phyloP scores from a whole-genome alignment of 2,329 filamentous ascomycete species.

The Dactylellina parvicollis region DNA sequence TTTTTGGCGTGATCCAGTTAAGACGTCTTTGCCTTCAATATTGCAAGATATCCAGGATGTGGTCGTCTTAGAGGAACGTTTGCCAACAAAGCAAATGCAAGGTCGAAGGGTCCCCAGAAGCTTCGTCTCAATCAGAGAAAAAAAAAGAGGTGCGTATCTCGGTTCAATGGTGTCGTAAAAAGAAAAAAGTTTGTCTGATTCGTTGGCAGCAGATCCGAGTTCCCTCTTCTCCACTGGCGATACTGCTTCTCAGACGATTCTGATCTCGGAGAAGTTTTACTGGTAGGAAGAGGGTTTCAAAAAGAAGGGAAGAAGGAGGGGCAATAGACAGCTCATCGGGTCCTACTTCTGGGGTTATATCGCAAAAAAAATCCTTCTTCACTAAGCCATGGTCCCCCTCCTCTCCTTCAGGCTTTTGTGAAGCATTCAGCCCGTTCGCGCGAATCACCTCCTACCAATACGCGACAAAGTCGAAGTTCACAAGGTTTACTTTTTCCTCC shows the following conservation, averaged over 20 bases:
- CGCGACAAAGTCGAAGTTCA: constrained; percentile 33
- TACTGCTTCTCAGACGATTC: not conserved
- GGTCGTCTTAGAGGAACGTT: not conserved
- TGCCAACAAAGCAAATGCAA: constrained; percentile 53
- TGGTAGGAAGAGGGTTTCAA: constrained; percentile 7
- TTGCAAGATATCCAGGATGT: not conserved
- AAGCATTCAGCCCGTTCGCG: constrained; percentile 42
- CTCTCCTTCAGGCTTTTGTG: constrained; percentile 7
- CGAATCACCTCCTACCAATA: constrained; percentile 48
- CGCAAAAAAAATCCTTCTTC: constrained; percentile 23
- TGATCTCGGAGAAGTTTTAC: not conserved
- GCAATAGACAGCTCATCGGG: constrained; percentile 47
- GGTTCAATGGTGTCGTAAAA: constrained; percentile 32
- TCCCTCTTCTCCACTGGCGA: constrained; percentile 24
- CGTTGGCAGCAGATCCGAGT: constrained; percentile 46
- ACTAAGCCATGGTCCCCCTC: constrained; percentile 33
- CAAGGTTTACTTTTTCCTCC: constrained; percentile 11
- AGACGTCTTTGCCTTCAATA: constrained; percentile 8
- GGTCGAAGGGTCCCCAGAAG: constrained; percentile 44
- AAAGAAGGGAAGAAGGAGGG: constrained; percentile 17
- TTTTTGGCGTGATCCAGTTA: constrained; percentile 45
- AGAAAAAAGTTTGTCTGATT: constrained; percentile 46
- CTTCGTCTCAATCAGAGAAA: no score
- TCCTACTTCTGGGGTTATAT: constrained; percentile 37
- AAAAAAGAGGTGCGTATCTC: constrained; percentile 33